These are phyloP conservation scores for Colletotrichum sp. DNA, from an alignment of 2,329 filamentous ascomycete species.

Conservation along the genomic window DNA sequence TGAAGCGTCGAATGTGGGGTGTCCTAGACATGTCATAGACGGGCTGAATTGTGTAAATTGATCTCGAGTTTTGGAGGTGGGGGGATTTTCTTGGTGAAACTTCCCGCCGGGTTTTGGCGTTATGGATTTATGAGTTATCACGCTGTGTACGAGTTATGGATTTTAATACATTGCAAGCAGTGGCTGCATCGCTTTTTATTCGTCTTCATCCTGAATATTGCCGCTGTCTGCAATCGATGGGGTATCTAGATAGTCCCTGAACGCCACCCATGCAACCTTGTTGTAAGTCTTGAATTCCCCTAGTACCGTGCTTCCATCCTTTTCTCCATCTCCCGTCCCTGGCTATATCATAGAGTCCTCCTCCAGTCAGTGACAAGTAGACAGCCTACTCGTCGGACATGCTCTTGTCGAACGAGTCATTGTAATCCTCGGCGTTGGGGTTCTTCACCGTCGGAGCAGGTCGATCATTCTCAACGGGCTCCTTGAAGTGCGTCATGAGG, in stretches of 20 bases:
- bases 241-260: not conserved
- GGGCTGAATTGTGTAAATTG: not conserved
- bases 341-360: not conserved
- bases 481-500: conserved; percentile 70
- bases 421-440: conserved; percentile 17
- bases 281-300: not conserved
- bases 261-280: not conserved
- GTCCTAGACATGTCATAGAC: not conserved
- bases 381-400: not conserved
- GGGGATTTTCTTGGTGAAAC: not conserved
- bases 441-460: conserved; percentile 50
- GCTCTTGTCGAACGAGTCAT: not conserved
- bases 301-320: not conserved
- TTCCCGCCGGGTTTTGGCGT: not conserved
- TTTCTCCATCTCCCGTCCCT: not conserved
- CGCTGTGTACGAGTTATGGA: conserved; percentile 11
- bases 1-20: not conserved
- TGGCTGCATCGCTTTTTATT: not conserved
- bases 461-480: conserved; percentile 51
- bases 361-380: not conserved
- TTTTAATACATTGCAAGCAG: not conserved
- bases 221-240: not conserved
- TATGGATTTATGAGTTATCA: not conserved
- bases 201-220: not conserved
- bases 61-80: not conserved